These are phyloP conservation scores for Rubia yunnanensis DNA, from an alignment of 257 asterid species.

Conservation along the genomic window DNA sequence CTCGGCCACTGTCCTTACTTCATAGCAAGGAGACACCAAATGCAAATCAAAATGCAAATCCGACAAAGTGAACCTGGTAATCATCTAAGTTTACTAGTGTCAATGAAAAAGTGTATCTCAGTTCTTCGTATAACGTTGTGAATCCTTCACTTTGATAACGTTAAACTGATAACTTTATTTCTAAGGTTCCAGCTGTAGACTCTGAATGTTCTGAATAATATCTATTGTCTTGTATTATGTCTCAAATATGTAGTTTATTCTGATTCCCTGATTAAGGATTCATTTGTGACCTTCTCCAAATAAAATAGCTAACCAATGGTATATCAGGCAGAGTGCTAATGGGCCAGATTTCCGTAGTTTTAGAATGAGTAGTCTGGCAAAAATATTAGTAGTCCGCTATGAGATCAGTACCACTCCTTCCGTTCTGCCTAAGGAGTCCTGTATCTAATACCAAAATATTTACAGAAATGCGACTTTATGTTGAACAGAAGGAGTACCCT, in stretches of 20 bases:
- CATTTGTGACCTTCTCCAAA: too few relatives aligned
- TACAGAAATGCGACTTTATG: too few relatives aligned
- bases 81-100: background rate
- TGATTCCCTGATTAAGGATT: too few relatives aligned
- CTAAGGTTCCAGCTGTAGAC: background rate
- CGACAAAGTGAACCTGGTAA: slow-evolving; percentile 78
- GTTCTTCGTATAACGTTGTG: background rate
- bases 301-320: too few relatives aligned
- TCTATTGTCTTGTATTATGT: background rate
- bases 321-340: too few relatives aligned
- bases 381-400: too few relatives aligned
- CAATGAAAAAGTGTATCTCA: background rate
- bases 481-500: too few relatives aligned
- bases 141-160: background rate
- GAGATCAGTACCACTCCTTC: too few relatives aligned
- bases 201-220: background rate
- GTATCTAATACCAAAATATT: too few relatives aligned
- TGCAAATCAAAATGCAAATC: slow-evolving; percentile 41
- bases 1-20: slow-evolving; percentile 49
- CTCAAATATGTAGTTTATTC: background rate
- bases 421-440: too few relatives aligned
- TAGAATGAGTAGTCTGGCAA: too few relatives aligned
- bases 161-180: background rate
- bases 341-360: too few relatives aligned
- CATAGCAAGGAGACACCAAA: slow-evolving; percentile 26